Evolutionary conservation across 2,329 filamentous ascomycete genomes (phyloP).

Genomic region (Tolypocladium sp.): DNA sequence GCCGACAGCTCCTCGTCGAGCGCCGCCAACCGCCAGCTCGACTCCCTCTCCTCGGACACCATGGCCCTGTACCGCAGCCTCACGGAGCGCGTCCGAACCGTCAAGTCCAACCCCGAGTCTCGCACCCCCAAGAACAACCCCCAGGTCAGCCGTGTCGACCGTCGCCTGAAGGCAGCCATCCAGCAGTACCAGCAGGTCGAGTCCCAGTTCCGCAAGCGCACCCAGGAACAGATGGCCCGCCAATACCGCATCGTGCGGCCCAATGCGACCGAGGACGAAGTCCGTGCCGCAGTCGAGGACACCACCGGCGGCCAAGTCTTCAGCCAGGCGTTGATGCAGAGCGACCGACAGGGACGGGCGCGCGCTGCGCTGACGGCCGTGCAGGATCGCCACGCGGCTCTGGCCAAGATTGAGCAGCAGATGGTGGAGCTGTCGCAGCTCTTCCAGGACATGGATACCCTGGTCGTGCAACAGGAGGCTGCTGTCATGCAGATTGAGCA

Average conservation of each 20-base stretch:
- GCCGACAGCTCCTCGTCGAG: conserved; percentile 62
- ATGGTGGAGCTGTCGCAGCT: conserved; percentile 81
- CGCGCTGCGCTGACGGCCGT: conserved; percentile 72
- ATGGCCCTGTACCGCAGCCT: conserved; percentile 76
- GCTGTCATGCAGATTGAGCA: conserved; percentile 74
- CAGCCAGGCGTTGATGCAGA: conserved; percentile 75
- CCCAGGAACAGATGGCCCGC: conserved; percentile 74
- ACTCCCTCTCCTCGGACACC: conserved; percentile 65
- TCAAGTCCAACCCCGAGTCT: conserved; percentile 76
- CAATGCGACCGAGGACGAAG: conserved; percentile 69
- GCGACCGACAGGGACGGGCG: conserved; percentile 72
- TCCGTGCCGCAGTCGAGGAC: conserved; percentile 68
- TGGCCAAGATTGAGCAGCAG: conserved; percentile 86
- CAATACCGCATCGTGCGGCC: conserved; percentile 87
- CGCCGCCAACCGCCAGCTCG: conserved; percentile 59
- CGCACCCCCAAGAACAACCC: conserved; percentile 63
- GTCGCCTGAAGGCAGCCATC: conserved; percentile 72
- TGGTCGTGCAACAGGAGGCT: conserved; percentile 80
- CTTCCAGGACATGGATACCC: conserved; percentile 80
- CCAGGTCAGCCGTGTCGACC: conserved; percentile 75
- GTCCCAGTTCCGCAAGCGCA: conserved; percentile 67
- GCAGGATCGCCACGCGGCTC: conserved; percentile 71
- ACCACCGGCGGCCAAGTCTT: conserved; percentile 71
- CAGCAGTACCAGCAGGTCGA: conserved; percentile 75
- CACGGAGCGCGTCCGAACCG: conserved; percentile 66